A percentile compares a stretch with the other conserved stretches of the same genome.
These are phyloP conservation scores for Paecilomyces sp. DNA, from an alignment of 2,329 filamentous ascomycete genomes.

Conservation along the genomic window DNA sequence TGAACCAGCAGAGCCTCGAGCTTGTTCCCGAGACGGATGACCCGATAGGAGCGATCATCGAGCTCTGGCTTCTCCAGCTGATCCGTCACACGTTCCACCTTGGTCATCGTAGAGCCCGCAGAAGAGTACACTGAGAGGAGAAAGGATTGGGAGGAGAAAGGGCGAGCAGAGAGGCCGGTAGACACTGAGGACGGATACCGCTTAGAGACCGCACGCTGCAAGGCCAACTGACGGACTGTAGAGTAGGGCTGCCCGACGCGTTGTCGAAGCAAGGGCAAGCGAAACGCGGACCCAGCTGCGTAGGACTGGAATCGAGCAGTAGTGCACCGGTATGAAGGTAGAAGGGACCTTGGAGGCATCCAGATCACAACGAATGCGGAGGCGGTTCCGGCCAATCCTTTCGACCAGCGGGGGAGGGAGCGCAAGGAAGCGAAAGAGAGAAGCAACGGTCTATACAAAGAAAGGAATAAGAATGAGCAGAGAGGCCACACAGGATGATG, in stretches of 20 bases:
- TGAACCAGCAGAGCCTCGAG: conserved; percentile 89
- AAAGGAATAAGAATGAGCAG: neutral
- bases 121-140: conserved; percentile 10
- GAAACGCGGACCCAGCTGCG: conserved; percentile 6
- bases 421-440: neutral
- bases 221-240: conserved; percentile 4
- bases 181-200: conserved; percentile 4
- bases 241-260: conserved; percentile 5
- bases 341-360: conserved; percentile 32
- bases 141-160: conserved; percentile 3
- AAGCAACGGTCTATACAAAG: neutral
- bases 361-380: conserved; percentile 7
- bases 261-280: conserved; percentile 7
- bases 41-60: conserved; percentile 80
- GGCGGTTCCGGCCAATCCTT: neutral
- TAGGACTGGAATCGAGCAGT: conserved; percentile 8
- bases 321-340: conserved; percentile 15
- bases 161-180: conserved; percentile 3
- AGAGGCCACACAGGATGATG: neutral
- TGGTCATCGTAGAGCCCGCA: conserved; percentile 20
- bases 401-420: neutral
- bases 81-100: conserved; percentile 53
- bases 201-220: conserved; percentile 9
- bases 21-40: conserved; percentile 76
- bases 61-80: conserved; percentile 72